Evolutionary conservation across 352 stramenopile species (phyloP), one percentile per base, ranked within the genome.

Genomic region (Pythium sp.): DNA sequence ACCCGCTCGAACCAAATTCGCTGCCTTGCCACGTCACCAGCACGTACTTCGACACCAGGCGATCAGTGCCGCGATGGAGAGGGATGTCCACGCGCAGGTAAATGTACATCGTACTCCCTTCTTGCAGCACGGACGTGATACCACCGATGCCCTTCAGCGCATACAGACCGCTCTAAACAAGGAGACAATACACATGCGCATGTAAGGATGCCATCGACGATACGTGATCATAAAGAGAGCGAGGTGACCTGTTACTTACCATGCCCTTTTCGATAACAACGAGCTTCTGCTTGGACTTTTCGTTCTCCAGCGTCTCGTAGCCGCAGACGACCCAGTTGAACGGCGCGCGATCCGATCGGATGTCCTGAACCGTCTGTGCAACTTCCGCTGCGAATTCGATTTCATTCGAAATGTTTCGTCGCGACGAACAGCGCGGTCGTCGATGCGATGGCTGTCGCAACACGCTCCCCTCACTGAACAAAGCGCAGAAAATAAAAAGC

Each of bases 281-380:
- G 65, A 96, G 82, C 51, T 76, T 78, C 68, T 93, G 87, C 7
- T 75, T 82, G 3, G 75, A 77, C 36, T 69, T 79, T 49, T 92
- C 83, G 32, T 80, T 72, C 55, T 94, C 86, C 26, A 76, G 80
- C 26, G 70, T 79, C 62, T 92, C 84, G 59, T 93, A 96, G 0
- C 88, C 88, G 61, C 85, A 92, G 32, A 96, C 86, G 26, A 91
- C 80, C 88, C 88, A 96, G 56, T 96, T 96, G 65, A 91, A 93
- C 18, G 87, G 88, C 34, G 80, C 84, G 12, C 75, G 70, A 68
- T 96, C 87, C 5, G 86, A 92, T 53, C 87, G 88, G 66, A 96
- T 92, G 28, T 96, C 88, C 28, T 89, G 81, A 49, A 94, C 84
- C 0, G 84, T 90, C 51, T 79, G 63, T 49, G 74, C 76, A 11